Percentiles rank a stretch among this genome's conserved stretches.
phyloP scores from a whole-genome alignment of 2,329 filamentous ascomycete genomes.

The Aphanocladium album region DNA sequence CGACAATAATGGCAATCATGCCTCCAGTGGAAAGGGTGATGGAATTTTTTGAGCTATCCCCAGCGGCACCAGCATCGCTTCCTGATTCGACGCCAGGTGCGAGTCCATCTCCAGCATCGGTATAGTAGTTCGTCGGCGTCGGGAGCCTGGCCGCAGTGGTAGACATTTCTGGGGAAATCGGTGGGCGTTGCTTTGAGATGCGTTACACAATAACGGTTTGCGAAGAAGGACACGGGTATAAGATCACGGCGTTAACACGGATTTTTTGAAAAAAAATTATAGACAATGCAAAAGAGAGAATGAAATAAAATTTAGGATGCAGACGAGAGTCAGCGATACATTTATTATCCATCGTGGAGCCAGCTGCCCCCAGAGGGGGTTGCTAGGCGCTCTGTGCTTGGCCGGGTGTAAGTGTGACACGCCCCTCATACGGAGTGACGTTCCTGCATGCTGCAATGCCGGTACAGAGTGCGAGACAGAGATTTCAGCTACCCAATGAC shows the following conservation, averaged over 20 bases:
- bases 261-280: neutral
- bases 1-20: constrained; percentile 68
- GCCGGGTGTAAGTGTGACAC: neutral
- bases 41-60: constrained; percentile 50
- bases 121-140: constrained; percentile 27
- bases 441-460: constrained; percentile 12
- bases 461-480: neutral
- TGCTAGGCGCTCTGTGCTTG: neutral
- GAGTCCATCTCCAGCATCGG: constrained; percentile 28
- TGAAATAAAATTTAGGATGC: neutral
- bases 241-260: neutral
- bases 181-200: constrained; percentile 36
- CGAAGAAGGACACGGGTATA: constrained; percentile 11
- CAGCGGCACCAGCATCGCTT: constrained; percentile 60
- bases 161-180: constrained; percentile 28
- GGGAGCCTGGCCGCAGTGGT: neutral
- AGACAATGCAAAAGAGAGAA: neutral
- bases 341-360: constrained; percentile 2
- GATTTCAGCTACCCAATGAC: neutral
- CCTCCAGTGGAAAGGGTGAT: constrained; percentile 63
- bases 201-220: constrained; percentile 30
- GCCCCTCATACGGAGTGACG: neutral
- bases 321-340: neutral
- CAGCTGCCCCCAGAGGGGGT: neutral
- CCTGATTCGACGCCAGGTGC: constrained; percentile 37